Evolutionary conservation across 2,329 filamentous ascomycete species (phyloP), one percentile per base, ranked within the genome.

Genomic region (Aaosphaeria pasadenensis): DNA sequence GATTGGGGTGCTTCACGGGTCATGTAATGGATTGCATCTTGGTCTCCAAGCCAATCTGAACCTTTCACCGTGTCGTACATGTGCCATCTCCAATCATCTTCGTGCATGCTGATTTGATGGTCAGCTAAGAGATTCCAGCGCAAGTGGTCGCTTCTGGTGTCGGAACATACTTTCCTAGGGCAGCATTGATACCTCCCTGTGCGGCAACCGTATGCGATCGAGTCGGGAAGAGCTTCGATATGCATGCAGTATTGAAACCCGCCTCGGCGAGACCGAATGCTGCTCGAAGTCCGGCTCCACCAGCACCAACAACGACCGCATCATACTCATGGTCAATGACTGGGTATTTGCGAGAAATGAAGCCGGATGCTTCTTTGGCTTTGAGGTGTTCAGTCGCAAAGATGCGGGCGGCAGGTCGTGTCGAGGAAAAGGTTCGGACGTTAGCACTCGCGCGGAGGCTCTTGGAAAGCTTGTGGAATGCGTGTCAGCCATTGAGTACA

Each of bases 51-150:
- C 91, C 91, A 96, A 79, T 96, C 91, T 58, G 89, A 95, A 58
- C 91, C 91, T 81, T 96, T 96, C 71, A 96, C 91, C 39, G 91
- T 96, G 74, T 96, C 91, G 80, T 96, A 96, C 91, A 96, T 96
- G 77, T 96, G 91, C 91, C 91, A 96, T 80, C 91, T 86, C 91
- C 91, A 96, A 77, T 96, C 91, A 67, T 96, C 91, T 79, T 92
- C 84, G 81, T 96, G 91, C 91, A 96, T 96, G 78, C 70, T 74
- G 49, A 42, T 7, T 11, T 7, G 3, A 38, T 13, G 29, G 35
- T 52, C 48, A 49, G 51, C 42, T 24, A 24, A 24, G 17, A 24
- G 2, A 24, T 24, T 24, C 2, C 17, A 24, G 17, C 17, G 17
- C 17, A 24, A 24, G 17, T 24, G 17, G 17, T 24, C 17, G 17